phyloP scores from a whole-genome alignment of 2,329 filamentous ascomycete species.

The Neocatenulostroma microsporum region DNA sequence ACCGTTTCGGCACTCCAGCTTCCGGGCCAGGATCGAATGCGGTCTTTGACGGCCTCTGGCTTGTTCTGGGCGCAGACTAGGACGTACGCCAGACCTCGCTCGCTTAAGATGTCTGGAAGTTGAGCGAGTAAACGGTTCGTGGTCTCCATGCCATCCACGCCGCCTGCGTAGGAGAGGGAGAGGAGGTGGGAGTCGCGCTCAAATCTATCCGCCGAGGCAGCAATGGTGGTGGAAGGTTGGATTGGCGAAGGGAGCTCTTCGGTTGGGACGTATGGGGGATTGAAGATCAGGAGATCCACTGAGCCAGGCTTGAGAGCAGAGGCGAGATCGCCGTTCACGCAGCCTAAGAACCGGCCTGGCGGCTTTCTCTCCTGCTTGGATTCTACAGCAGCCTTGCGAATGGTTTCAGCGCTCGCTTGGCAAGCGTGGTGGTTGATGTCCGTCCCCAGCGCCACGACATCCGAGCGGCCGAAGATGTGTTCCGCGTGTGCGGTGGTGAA shows the following conservation, averaged over 20 bases:
- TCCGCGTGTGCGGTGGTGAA: conserved; percentile 72
- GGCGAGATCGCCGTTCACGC: conserved; percentile 63
- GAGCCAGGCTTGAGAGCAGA: conserved; percentile 49
- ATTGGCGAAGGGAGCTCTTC: conserved; percentile 53
- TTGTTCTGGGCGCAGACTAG: conserved; percentile 86
- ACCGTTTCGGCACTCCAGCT: conserved; percentile 72
- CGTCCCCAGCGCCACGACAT: conserved; percentile 65
- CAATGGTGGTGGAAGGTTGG: conserved; percentile 1
- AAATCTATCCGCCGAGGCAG: conserved; percentile 39
- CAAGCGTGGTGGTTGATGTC: conserved; percentile 86
- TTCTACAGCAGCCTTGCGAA: conserved; percentile 43
- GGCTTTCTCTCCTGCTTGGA: conserved; percentile 13
- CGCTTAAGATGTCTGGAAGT: conserved; percentile 56
- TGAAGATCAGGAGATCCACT: conserved; percentile 87
- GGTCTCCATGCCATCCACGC: conserved; percentile 85
- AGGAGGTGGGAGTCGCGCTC: conserved; percentile 78
- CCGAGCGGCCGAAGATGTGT: conserved; percentile 62
- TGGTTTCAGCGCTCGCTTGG: conserved; percentile 63
- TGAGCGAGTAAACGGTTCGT: conserved; percentile 69
- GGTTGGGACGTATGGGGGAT: conserved; percentile 93
- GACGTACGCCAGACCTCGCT: conserved; percentile 75
- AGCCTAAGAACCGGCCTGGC: conserved; percentile 50
- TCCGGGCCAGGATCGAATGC: conserved; percentile 49
- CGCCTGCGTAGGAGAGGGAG: conserved; percentile 81
- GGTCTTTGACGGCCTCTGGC: conserved; percentile 62